Conservation (phyloP, 2,329 filamentous ascomycete genomes). For the Ceratocystis alfenasii region DNA sequence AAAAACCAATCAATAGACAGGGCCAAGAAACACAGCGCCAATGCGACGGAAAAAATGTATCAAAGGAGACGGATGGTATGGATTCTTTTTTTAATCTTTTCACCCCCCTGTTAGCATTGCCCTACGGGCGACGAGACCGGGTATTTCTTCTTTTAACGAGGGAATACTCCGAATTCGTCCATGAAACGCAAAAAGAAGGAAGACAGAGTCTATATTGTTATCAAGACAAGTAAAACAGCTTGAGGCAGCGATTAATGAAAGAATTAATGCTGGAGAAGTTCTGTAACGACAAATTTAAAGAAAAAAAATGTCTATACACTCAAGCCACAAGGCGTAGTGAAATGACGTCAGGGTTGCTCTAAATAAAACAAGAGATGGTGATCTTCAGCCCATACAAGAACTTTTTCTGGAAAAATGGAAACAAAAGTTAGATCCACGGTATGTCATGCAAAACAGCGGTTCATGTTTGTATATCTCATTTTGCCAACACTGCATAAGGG, state of each 20-base stretch:
- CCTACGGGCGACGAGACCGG: no score
- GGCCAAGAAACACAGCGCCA: no score
- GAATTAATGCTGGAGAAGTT: background rate
- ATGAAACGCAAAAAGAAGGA: no score
- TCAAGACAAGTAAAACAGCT: background rate
- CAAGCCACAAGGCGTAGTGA: background rate
- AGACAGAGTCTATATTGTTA: no score
- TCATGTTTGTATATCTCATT: background rate
- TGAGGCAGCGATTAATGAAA: background rate
- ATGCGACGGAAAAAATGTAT: no score
- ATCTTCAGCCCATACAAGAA: background rate
- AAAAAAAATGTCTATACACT: background rate
- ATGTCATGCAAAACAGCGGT: background rate
- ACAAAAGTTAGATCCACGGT: background rate
- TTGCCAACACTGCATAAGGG: background rate
- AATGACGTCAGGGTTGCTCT: background rate
- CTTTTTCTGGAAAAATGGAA: background rate
- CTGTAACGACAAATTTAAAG: background rate
- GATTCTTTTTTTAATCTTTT: no score
- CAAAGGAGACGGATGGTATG: no score
- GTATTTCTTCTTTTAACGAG: no score
- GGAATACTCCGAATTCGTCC: no score
- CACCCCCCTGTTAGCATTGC: no score
- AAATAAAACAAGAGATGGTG: background rate
- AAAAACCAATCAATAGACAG: no score